These are phyloP conservation scores for Guadua angustifolia DNA, from an alignment of 176 grass and related monocot species.

Conservation along the genomic window DNA sequence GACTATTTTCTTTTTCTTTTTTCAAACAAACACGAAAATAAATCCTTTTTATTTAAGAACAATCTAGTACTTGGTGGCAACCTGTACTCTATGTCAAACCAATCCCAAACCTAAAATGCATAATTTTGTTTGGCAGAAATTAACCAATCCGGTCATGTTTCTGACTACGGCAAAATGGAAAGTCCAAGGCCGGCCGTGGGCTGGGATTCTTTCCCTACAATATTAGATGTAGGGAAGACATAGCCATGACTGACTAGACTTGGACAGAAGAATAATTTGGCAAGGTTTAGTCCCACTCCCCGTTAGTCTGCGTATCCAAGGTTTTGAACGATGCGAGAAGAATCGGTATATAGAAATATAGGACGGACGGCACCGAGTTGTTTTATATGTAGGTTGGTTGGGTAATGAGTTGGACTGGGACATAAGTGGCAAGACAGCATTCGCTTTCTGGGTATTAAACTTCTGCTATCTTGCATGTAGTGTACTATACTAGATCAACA, in stretches of 20 bases:
- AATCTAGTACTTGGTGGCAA: neutral
- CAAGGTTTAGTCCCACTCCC: neutral
- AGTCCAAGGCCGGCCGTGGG: neutral
- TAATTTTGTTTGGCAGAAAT: neutral
- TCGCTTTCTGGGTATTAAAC: conserved; percentile 39
- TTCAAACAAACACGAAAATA: neutral
- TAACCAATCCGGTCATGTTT: neutral
- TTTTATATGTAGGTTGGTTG: neutral
- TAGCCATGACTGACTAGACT: neutral
- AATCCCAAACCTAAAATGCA: neutral
- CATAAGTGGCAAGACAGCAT: conserved; percentile 39
- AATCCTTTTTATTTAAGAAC: neutral
- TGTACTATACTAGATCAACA: neutral
- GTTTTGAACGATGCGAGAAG: conserved; percentile 10
- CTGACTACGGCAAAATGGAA: neutral
- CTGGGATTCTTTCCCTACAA: neutral
- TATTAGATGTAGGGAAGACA: conserved; percentile 9
- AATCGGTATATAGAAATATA: conserved; percentile 18
- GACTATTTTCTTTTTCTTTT: neutral
- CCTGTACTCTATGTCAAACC: neutral
- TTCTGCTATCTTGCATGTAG: neutral
- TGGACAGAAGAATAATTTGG: neutral
- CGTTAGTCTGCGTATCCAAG: conserved; percentile 28
- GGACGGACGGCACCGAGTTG: conserved; percentile 28
- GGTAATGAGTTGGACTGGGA: conserved; percentile 49